Percentiles rank a stretch among this genome's conserved stretches.
Evolutionary conservation across 176 grass and related monocot genomes (phyloP).

Genomic region (Lolium rigidum): DNA sequence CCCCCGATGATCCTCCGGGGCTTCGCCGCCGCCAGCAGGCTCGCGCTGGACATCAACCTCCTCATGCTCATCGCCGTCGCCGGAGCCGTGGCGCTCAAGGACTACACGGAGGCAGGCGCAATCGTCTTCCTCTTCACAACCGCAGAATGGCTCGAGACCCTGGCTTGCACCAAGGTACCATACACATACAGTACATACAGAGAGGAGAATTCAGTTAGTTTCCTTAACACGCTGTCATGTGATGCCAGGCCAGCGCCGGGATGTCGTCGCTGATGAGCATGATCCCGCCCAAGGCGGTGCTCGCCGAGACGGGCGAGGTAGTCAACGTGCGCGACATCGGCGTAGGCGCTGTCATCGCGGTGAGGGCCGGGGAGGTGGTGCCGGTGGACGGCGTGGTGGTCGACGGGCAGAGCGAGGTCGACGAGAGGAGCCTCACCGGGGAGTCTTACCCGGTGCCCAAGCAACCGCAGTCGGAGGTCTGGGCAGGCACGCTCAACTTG

Average conservation of each 20-base stretch:
- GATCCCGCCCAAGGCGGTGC: slow-evolving; percentile 57
- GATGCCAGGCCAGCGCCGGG: neutral
- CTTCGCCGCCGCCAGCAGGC: slow-evolving; percentile 24
- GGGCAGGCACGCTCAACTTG: slow-evolving; percentile 79
- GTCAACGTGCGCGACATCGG: slow-evolving; percentile 43
- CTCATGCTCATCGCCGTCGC: slow-evolving; percentile 62
- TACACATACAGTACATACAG: no score
- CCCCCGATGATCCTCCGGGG: slow-evolving; percentile 57
- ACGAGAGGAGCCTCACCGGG: slow-evolving; percentile 86
- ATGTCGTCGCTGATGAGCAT: slow-evolving; percentile 30
- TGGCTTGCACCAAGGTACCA: slow-evolving; percentile 40
- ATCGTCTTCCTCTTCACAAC: slow-evolving; percentile 86
- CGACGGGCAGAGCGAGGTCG: slow-evolving; percentile 60
- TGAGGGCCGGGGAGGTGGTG: slow-evolving; percentile 69
- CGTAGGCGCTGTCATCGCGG: slow-evolving; percentile 48
- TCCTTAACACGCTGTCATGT: no score
- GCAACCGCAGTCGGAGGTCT: slow-evolving; percentile 51
- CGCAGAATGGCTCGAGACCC: slow-evolving; percentile 83
- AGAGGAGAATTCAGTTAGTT: no score
- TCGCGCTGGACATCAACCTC: slow-evolving; percentile 73
- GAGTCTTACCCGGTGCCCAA: slow-evolving; percentile 77
- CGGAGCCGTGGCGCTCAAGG: slow-evolving; percentile 55
- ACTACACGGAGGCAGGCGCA: slow-evolving; percentile 64
- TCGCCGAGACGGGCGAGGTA: slow-evolving; percentile 48
- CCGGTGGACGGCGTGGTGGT: slow-evolving; percentile 77